Percentiles rank a stretch among this genome's conserved stretches.
These are phyloP conservation scores for Coleophoma crateriformis DNA, from an alignment of 2,329 filamentous ascomycete species.

Conservation along the genomic window DNA sequence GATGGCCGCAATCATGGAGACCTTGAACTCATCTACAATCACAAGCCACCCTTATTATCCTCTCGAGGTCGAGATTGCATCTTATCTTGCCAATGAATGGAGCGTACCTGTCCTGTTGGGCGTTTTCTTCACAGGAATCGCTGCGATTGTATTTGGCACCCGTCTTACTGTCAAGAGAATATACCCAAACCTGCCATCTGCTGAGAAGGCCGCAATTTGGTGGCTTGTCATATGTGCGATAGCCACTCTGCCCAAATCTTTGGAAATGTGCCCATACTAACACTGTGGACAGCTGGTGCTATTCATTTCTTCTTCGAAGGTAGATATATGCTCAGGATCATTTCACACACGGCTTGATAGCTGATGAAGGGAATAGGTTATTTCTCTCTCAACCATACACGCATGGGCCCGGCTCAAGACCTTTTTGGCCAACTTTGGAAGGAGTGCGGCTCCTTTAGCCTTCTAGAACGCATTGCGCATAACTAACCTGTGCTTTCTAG, in stretches of 20 bases:
- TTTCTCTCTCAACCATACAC: conserved; percentile 37
- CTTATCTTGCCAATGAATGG: conserved; percentile 62
- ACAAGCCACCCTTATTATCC: conserved; percentile 66
- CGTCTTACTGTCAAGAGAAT: conserved; percentile 45
- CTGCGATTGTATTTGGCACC: conserved; percentile 50
- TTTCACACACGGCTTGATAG: background rate
- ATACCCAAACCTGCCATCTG: conserved; percentile 43
- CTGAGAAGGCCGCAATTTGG: conserved; percentile 55
- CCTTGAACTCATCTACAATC: conserved; percentile 15
- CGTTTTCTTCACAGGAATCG: conserved; percentile 52
- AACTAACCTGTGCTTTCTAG: too few species aligned
- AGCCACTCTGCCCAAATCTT: conserved; percentile 35
- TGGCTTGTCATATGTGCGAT: conserved; percentile 72
- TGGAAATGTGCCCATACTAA: conserved; percentile 25
- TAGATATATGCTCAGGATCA: background rate
- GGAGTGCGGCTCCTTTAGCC: conserved; percentile 23
- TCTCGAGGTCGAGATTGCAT: conserved; percentile 51
- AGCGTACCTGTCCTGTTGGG: conserved; percentile 52
- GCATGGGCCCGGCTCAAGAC: conserved; percentile 33
- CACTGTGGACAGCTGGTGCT: conserved; percentile 15
- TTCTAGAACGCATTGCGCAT: too few species aligned
- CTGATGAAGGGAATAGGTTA: conserved; percentile 29
- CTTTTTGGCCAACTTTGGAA: conserved; percentile 52
- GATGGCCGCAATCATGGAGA: conserved; percentile 1
- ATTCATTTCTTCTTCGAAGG: conserved; percentile 30